Base-by-base conservation (phyloP, 177 flowering plant species). In the Telopea speciosissima region DNA sequence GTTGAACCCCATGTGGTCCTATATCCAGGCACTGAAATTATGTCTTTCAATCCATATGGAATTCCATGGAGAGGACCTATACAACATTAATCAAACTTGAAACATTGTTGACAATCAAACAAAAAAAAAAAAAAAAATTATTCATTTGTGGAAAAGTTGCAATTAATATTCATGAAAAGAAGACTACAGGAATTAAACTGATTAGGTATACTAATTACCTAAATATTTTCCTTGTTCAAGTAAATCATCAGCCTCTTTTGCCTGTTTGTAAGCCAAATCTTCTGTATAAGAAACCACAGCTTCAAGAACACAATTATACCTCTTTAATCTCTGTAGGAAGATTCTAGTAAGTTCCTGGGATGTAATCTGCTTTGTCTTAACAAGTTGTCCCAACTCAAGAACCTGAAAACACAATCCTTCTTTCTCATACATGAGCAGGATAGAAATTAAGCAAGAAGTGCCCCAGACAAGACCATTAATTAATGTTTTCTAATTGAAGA, bases 41-140 rank as follows among this genome's bases (percentile, higher is more conserved):
- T 94, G 76, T 94, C 98, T 80, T 92, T 94, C 75, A 94, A 71
- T 21, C 98, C 98, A 79, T 90, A 94, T 25, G 97, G 98, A 63
- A 94, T 90, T 31, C 98, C 98, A 83, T 92, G 98, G 24, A 92
- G 97, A 73, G 97, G 97, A 79, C 98, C 97, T 94, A 71, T 13
- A 63, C 54, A 65, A 70, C n/a, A 52, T 31, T n/a, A n/a, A n/a
- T 24, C 23, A 19, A 58, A 16, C 22, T n/a, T 58, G 22, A 58
- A 16, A 58, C n/a, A n/a, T n/a, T n/a, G n/a, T 49, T 0, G 19
- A 49, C 54, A 5, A 16, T 16, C 54, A 49, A 49, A n/a, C n/a
- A n/a, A n/a, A n/a, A n/a, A n/a, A n/a, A n/a, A n/a, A n/a, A n/a
- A n/a, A n/a, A n/a, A 49, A 49, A 49, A 49, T 13, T 1, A 19